phyloP scores from a whole-genome alignment of 305 asterid genomes.

The Plantago coronopus region DNA sequence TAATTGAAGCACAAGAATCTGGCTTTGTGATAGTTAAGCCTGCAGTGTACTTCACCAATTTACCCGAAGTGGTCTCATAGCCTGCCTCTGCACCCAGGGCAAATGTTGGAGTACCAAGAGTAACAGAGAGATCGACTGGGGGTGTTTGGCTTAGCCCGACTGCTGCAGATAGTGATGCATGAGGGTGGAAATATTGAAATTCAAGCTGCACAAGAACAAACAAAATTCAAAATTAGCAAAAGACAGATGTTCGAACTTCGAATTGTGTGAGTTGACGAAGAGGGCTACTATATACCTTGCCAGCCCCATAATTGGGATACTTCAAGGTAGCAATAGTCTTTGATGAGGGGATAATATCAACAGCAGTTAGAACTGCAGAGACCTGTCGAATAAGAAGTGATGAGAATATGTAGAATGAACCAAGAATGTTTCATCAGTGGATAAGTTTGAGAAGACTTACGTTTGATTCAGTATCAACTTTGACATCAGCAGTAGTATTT shows the following conservation, averaged over 20 bases:
- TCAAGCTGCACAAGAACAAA: constrained; percentile 52
- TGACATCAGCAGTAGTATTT: constrained; percentile 55
- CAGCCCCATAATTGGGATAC: constrained; percentile 75
- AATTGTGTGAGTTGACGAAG: constrained; percentile 6
- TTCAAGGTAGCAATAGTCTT: constrained; percentile 67
- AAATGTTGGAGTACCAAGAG: constrained; percentile 85
- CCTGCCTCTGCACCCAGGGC: constrained; percentile 76
- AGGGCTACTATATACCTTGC: constrained; percentile 54
- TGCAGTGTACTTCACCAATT: constrained; percentile 59
- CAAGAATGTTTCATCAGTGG: constrained; percentile 4
- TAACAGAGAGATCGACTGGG: constrained; percentile 58
- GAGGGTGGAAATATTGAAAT: constrained; percentile 78
- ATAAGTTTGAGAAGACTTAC: constrained; percentile 35
- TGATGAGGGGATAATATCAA: constrained; percentile 65
- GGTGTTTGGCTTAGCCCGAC: constrained; percentile 65
- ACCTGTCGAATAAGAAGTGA: constrained; percentile 38
- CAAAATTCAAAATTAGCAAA: constrained; percentile 21
- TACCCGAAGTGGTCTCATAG: constrained; percentile 54
- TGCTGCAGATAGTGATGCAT: constrained; percentile 77
- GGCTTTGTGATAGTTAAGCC: constrained; percentile 66
- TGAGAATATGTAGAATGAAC: neutral
- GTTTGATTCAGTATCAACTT: constrained; percentile 91
- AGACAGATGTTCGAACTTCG: neutral
- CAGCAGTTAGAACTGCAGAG: constrained; percentile 49
- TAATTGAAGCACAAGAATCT: constrained; percentile 69